Conservation (phyloP, 805 yeast species). For the Lachancea lanzarotensis region DNA sequence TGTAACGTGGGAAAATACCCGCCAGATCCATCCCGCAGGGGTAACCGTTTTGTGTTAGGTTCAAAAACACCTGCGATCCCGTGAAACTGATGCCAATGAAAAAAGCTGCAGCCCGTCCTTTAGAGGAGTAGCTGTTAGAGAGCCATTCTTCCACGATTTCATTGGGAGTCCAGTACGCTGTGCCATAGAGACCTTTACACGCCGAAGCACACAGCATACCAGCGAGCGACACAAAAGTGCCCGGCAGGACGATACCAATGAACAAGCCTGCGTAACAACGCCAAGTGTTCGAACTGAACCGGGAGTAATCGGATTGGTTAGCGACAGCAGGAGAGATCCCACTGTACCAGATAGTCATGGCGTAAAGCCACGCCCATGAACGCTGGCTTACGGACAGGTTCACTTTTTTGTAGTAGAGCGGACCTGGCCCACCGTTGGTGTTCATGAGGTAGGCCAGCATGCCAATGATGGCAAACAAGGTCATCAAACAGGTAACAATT, state of each 20-base stretch:
- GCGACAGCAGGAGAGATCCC: constrained; percentile 35
- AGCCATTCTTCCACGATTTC: constrained; percentile 38
- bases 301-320: constrained; percentile 37
- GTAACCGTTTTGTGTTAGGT: constrained; percentile 34
- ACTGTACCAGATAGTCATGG: constrained; percentile 37
- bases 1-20: constrained; percentile 31
- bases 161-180: constrained; percentile 36
- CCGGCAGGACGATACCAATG: constrained; percentile 32
- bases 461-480: constrained; percentile 29
- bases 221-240: constrained; percentile 36
- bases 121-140: constrained; percentile 29
- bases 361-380: constrained; percentile 38
- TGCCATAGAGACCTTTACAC: constrained; percentile 32
- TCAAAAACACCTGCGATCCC: constrained; percentile 33
- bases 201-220: constrained; percentile 37
- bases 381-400: constrained; percentile 24
- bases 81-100: constrained; percentile 34
- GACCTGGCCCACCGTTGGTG: constrained; percentile 31
- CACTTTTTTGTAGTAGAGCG: constrained; percentile 23
- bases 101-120: constrained; percentile 38
- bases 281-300: constrained; percentile 31
- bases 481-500: constrained; percentile 21
- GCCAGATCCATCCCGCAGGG: constrained; percentile 38
- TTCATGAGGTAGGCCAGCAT: constrained; percentile 28
- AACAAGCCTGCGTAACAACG: constrained; percentile 30